Base-by-base conservation (phyloP, 768 basidiomycete genomes). In the Sporobolomyces pararoseus region DNA sequence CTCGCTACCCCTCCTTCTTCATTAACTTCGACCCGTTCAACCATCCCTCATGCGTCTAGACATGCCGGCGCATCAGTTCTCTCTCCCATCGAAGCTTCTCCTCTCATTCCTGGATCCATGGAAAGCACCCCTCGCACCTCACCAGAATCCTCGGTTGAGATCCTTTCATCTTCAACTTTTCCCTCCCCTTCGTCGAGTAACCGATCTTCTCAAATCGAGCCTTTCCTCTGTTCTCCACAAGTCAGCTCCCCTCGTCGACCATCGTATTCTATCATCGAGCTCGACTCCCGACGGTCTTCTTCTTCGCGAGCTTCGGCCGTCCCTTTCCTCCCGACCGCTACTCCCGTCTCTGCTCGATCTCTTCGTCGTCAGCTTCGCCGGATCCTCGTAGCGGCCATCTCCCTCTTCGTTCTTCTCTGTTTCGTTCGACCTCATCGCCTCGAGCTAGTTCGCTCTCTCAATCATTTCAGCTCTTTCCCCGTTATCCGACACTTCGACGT, bases 51-150 rank as follows among this genome's bases (percentile, higher is more conserved):
- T 5, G 14, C 21, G 10, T 42, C 39, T 9, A 17, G 17, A 42
- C 39, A 9, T 17, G 39, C 17, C 39, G 39, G 17, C 39, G 39
- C 39, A 42, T 9, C 39, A n/a, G n/a, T 42, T 42, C 46, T 61
- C 46, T 61, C 31, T 7, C 19, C 59, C 25, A 61, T 61, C 59
- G 59, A 61, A n/a, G 59, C 59, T 3, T 61, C 59, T 6, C 59
- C 59, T 7, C 46, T 47, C 7, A 34, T 61, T n/a, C 42, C 58
- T 21, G 21, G 19, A 4, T 47, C 44, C 12, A 7, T 7, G 32
- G 31, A 47, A 3, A 9, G 42, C n/a, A 46, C 58, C 14, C 44
- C 58, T 60, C 14, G 17, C 46, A 47, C 59, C 2, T 34, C 59
- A 16, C 59, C 59, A 19, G 46, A 34, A 2, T 61, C 44, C 2